Percentiles rank a stretch among this genome's conserved stretches.
Evolutionary conservation across 768 basidiomycete species (phyloP).

Genomic region (Suillus subalutaceus): DNA sequence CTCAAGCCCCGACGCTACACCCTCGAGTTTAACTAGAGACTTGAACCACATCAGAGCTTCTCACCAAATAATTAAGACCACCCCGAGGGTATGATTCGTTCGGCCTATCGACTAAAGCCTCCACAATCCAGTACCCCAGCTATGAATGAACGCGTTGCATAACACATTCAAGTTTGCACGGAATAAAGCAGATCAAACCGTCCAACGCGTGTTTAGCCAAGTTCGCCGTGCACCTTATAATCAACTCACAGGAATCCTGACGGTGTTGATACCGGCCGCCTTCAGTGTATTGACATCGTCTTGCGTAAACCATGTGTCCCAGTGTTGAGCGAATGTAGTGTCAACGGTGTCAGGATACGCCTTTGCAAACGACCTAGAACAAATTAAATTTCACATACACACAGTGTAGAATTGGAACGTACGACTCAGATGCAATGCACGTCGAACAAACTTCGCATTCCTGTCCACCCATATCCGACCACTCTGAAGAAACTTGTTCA

Average conservation of each 20-base stretch:
- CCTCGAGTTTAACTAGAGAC: neutral
- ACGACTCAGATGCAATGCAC: conserved; percentile 76
- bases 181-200: neutral
- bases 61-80: conserved; percentile 44
- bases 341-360: no score
- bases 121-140: conserved; percentile 86
- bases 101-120: conserved; percentile 63
- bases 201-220: neutral
- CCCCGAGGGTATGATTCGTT: conserved; percentile 71
- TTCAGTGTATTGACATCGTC: no score
- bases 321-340: no score
- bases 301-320: no score
- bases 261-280: no score
- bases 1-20: conserved; percentile 61
- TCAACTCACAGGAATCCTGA: no score
- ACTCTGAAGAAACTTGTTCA: conserved; percentile 45
- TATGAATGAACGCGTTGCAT: conserved; percentile 24
- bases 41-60: neutral
- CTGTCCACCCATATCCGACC: conserved; percentile 75
- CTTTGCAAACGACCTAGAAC: no score
- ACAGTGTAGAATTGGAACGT: neutral
- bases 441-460: conserved; percentile 55
- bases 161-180: no score
- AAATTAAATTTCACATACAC: no score
- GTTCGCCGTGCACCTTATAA: neutral